A percentile compares a stretch with the other conserved stretches of the same genome.
These are phyloP conservation scores for Aspergillus ostianus DNA, from an alignment of 495 filamentous ascomycete genomes.

Conservation along the genomic window DNA sequence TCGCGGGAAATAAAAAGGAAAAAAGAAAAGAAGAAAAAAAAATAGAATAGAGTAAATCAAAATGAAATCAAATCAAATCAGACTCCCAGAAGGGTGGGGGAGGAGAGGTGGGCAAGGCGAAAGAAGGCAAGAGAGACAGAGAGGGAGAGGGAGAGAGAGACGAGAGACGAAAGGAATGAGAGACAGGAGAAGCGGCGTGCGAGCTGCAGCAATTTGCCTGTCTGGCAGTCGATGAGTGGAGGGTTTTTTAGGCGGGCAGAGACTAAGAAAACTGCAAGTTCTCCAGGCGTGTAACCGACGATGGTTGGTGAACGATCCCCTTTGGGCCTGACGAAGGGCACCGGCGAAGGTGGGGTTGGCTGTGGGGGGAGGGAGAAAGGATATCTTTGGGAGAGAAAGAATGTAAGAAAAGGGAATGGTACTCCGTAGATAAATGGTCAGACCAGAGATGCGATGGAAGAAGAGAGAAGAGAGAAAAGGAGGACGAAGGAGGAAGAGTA, in stretches of 20 bases:
- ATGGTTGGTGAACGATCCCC: slow-evolving; percentile 6
- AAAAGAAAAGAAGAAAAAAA: neutral
- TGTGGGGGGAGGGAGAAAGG: neutral
- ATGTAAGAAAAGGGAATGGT: too few relatives aligned
- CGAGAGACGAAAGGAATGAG: slow-evolving; percentile 7
- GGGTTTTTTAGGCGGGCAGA: slow-evolving; percentile 1
- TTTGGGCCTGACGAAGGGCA: neutral
- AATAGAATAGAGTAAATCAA: neutral
- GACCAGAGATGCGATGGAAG: neutral
- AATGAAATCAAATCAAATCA: neutral
- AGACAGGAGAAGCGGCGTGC: slow-evolving; percentile 15
- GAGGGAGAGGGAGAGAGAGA: slow-evolving; percentile 16
- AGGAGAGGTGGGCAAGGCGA: slow-evolving; percentile 4
- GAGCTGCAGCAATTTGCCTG: slow-evolving; percentile 15
- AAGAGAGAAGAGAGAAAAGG: slow-evolving; percentile 1
- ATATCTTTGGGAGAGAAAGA: too few relatives aligned
- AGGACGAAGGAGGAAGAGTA: neutral
- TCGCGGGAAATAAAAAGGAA: neutral
- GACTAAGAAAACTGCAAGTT: neutral
- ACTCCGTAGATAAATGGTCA: too few relatives aligned
- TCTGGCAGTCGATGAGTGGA: slow-evolving; percentile 29
- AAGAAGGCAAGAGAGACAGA: slow-evolving; percentile 4
- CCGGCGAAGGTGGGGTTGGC: neutral
- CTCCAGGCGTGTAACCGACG: slow-evolving; percentile 18
- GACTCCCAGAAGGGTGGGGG: neutral